These are phyloP conservation scores for Nannochloropsis gaditana DNA, from an alignment of 108 stramenopile genomes.

Conservation along the genomic window DNA sequence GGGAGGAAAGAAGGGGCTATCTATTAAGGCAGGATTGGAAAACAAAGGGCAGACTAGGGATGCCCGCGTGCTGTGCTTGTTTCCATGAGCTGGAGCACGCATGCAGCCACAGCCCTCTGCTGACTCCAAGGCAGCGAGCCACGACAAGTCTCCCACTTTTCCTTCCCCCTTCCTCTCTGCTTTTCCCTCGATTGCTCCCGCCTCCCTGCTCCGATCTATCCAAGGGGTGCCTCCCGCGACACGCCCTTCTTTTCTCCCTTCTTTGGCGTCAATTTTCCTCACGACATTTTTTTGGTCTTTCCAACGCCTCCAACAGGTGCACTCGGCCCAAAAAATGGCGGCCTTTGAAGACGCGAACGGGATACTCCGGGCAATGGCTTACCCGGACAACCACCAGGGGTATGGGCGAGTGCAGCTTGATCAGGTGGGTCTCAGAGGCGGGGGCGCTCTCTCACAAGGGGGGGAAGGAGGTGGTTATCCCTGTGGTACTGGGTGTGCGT, in stretches of 20 bases:
- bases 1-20: no score
- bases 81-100: no score
- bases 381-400: conserved; percentile 9
- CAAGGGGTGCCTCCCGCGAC: background rate
- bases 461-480: no score
- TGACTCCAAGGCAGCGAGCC: conserved; percentile 38
- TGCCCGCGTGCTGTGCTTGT: no score
- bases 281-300: background rate
- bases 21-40: no score
- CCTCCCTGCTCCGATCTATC: no score
- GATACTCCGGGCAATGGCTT: background rate
- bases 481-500: no score
- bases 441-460: no score
- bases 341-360: conserved; percentile 16
- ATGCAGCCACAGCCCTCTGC: conserved; percentile 46
- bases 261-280: background rate
- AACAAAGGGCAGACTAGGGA: no score
- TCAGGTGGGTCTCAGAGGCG: background rate
- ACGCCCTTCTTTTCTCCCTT: background rate
- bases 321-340: background rate
- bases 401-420: conserved; percentile 8
- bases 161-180: background rate
- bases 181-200: background rate
- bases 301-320: background rate
- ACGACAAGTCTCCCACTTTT: background rate